These are phyloP conservation scores for Aspergillus nidulans DNA, from an alignment of 495 filamentous ascomycete species.

Conservation along the genomic window DNA sequence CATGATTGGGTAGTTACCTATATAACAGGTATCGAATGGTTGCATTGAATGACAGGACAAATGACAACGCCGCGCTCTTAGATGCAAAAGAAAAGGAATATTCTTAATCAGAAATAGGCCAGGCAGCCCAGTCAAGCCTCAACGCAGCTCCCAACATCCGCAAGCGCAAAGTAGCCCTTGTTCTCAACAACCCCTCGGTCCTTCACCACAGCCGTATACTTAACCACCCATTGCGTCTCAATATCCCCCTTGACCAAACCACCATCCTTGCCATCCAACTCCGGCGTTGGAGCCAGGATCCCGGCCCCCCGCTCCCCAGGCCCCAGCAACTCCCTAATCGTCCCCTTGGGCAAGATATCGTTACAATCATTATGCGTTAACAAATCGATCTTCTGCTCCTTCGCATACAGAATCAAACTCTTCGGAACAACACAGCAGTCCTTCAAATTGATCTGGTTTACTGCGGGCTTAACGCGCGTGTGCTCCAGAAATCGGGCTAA, in stretches of 20 bases:
- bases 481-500: constrained; percentile 61
- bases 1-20: constrained; percentile 70
- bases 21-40: not conserved
- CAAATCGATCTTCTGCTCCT: constrained; percentile 78
- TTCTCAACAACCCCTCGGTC: constrained; percentile 97
- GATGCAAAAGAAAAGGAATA: constrained; percentile 3
- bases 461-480: constrained; percentile 69
- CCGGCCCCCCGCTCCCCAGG: constrained; percentile 58
- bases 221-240: constrained; percentile 88
- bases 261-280: constrained; percentile 29
- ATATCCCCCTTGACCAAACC: constrained; percentile 62
- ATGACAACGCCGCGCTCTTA: constrained; percentile 8
- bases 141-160: constrained; percentile 55
- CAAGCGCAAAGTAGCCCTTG: constrained; percentile 92
- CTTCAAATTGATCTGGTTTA: constrained; percentile 95
- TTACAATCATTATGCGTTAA: constrained; percentile 93
- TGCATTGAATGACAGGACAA: constrained; percentile 1
- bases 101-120: not conserved
- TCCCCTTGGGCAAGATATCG: constrained; percentile 82
- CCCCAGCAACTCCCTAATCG: constrained; percentile 76
- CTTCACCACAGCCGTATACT: constrained; percentile 96
- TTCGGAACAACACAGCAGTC: constrained; percentile 96
- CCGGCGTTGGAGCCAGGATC: constrained; percentile 53
- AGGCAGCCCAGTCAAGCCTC: constrained; percentile 15
- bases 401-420: constrained; percentile 78